phyloP scores from a whole-genome alignment of 2,329 filamentous ascomycete genomes.

The Xylariaceae sp. region DNA sequence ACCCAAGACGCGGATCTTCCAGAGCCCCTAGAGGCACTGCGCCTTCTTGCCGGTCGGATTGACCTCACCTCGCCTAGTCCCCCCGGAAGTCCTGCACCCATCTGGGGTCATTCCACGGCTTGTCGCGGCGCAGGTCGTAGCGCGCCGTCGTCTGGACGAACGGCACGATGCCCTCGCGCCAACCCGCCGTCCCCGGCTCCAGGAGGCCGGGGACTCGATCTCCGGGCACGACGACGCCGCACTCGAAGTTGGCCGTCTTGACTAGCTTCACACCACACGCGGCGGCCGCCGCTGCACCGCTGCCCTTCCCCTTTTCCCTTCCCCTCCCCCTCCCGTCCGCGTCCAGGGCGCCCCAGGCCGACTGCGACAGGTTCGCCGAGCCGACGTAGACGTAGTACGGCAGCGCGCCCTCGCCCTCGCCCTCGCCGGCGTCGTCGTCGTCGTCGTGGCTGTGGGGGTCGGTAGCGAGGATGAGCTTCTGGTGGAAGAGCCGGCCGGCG shows the following conservation, averaged over 20 bases:
- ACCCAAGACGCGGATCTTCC: no score
- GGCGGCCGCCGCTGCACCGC: no score
- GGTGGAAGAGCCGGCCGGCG: constrained; percentile 16
- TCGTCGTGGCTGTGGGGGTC: constrained; percentile 5
- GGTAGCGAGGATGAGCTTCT: constrained; percentile 17
- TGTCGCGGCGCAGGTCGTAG: constrained; percentile 11
- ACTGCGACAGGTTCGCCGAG: constrained; percentile 17
- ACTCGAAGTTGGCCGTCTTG: constrained; percentile 18
- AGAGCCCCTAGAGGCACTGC: no score
- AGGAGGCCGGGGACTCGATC: constrained; percentile 11
- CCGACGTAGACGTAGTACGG: constrained; percentile 20
- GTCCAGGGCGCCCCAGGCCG: constrained; percentile 17
- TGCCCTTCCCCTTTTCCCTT: no score
- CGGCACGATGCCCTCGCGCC: constrained; percentile 16
- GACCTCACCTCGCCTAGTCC: background rate
- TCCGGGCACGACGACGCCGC: constrained; percentile 17
- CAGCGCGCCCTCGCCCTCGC: no score
- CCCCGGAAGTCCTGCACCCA: constrained; percentile 7
- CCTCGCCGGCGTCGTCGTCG: background rate
- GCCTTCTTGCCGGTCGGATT: no score
- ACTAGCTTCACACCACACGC: constrained; percentile 15
- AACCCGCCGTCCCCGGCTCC: constrained; percentile 13
- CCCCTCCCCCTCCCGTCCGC: constrained; percentile 14
- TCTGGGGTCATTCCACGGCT: constrained; percentile 15
- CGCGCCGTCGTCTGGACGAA: constrained; percentile 8